Base-by-base conservation (phyloP, 768 basidiomycete species). In the Auricularia heimuer region DNA sequence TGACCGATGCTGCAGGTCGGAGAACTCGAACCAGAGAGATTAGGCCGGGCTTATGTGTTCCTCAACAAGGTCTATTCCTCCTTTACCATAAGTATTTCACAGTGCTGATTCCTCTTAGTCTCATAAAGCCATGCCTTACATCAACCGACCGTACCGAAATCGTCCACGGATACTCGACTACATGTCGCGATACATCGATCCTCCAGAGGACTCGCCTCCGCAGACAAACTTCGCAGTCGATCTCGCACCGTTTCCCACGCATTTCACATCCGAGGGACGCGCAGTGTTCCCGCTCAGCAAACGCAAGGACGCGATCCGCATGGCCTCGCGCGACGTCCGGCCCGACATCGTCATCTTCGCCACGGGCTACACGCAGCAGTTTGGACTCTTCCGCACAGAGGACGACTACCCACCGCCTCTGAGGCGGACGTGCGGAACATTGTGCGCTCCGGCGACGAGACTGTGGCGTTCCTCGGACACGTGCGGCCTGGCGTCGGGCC, bases 31-130 rank as follows among this genome's bases (percentile, higher is more conserved):
- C 75, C 78, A 0, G 80, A 81, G 33, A 74, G 83, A 37, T 76
- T 84, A 34, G 85, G 85, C 1, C 73, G 85, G 58, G 84, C 85
- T 18, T 87, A 85, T 71, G 84, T 85, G 34, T 87, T 87, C 71
- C 72, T 86, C 63, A 85, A 85, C 74, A 85, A 85, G 73, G 80
- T 80, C 61, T 60, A 66, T 63, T 42, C 21, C 34, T 62, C 39
- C 24, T 34, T 1, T 39, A 35, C 34, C 16, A 14, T 2, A 18
- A 54, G 4, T n/a, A 21, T 11, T 44, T 3, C 62, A 4, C 54
- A 21, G 21, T 61, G 29, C 34, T 64, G 36, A 63, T 29, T 33
- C 37, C 3, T 44, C 24, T 63, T 67, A 83, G 78, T 82, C 81
- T 2, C 79, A 80, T 68, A 81, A 80, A 69, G 85, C 83, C 4